Base-by-base conservation (phyloP, 1,284 basidiomycete species). In the Ganoderma lingzhi region DNA sequence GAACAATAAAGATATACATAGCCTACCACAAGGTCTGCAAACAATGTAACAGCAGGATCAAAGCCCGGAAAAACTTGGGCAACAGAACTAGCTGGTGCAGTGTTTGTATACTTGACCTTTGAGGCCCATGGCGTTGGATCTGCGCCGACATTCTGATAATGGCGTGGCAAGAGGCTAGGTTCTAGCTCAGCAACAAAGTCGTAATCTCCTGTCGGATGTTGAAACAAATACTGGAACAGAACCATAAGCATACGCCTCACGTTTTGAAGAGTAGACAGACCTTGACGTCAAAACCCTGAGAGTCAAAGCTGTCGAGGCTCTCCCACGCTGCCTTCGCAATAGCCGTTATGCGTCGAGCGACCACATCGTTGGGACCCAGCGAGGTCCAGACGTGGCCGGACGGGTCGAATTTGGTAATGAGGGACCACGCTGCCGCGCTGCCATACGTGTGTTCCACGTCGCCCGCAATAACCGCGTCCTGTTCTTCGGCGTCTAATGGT, bases 101-200 rank as follows among this genome's bases (percentile, higher is more conserved):
- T 80, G 75, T 89, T 89, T 1, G 82, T 84, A 73, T 86, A 90
- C 76, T 84, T 87, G 41, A 82, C 78, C 32, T 75, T 79, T 62
- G 80, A 82, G n/a, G 82, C 80, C 80, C 90, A 85, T 0, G 84
- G 73, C 2, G 76, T 76, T 2, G 81, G 71, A 74, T 91, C 86
- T 1, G 86, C 85, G 10, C 82, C 75, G n/a, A 93, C 74, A 66
- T 88, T 89, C 75, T 93, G 92, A 73, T 84, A 79, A 76, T 96
- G 94, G n/a, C 95, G 90, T 2, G 95, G 88, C 2, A 96, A 81
- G 0, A 87, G 81, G 15, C 82, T 68, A 0, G 90, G 85, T 45
- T 95, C 84, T 23, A 99, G 86, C 68, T 93, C 87, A 44, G 99
- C 84, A 30, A 98, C 75, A 74, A 98, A 88, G 76, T 98, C 94